Conservation (phyloP, 2,329 filamentous ascomycete genomes). For the Cercospora berteroae region DNA sequence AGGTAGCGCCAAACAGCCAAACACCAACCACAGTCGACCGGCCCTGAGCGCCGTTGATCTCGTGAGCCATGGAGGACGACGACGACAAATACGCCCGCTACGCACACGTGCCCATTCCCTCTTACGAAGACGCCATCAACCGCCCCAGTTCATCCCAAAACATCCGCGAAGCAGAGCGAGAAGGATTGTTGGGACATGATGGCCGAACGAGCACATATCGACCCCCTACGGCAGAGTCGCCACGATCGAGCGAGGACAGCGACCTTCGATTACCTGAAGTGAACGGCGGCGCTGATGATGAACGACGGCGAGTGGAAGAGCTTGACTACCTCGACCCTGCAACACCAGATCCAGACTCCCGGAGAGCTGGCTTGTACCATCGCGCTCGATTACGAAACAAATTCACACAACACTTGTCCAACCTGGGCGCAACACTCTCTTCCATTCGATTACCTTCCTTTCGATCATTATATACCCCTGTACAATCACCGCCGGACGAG, state of each 20-base stretch:
- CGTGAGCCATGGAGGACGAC: conserved; percentile 16
- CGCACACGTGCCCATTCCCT: conserved; percentile 64
- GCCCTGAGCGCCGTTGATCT: neutral
- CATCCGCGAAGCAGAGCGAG: conserved; percentile 65
- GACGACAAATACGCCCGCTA: conserved; percentile 28
- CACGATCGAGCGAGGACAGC: conserved; percentile 59
- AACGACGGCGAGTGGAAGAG: conserved; percentile 79
- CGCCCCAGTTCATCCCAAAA: conserved; percentile 49
- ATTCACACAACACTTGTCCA: conserved; percentile 58
- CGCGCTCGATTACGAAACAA: conserved; percentile 46
- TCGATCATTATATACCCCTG: conserved; percentile 44
- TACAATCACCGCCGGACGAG: conserved; percentile 15
- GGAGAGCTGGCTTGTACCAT: conserved; percentile 35
- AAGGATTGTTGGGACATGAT: conserved; percentile 65
- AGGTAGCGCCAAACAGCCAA: conserved; percentile 2
- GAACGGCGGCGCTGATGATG: conserved; percentile 51
- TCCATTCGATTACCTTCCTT: conserved; percentile 53
- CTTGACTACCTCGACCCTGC: conserved; percentile 73
- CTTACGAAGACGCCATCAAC: conserved; percentile 75
- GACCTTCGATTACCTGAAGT: conserved; percentile 54
- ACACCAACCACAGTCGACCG: neutral
- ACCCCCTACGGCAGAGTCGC: conserved; percentile 79
- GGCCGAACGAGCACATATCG: conserved; percentile 57
- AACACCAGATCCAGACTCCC: conserved; percentile 23
- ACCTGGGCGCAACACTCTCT: conserved; percentile 57